Evolutionary conservation across 306 rosid species (phyloP).

Genomic region (Rosa multiflora): DNA sequence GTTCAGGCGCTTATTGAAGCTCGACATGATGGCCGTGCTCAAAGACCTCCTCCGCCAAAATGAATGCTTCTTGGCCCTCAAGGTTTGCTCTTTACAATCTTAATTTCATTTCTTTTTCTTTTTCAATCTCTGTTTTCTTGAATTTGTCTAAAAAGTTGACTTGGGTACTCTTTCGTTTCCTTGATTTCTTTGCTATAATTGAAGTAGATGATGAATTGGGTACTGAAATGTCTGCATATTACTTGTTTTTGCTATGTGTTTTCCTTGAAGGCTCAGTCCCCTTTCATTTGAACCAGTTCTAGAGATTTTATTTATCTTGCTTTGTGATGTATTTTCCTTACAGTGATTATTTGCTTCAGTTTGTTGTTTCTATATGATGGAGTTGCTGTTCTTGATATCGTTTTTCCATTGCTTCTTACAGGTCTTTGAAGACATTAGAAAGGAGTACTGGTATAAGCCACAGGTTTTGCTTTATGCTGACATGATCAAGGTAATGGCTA

Average conservation of each 20-base stretch:
- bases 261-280: background rate
- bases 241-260: background rate
- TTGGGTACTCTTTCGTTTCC: background rate
- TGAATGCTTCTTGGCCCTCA: constrained; percentile 53
- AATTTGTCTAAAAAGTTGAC: background rate
- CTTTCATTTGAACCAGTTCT: background rate
- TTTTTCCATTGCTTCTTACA: constrained; percentile 1
- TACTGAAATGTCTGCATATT: background rate
- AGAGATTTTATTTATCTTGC: background rate
- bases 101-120: background rate
- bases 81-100: constrained; percentile 29
- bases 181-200: background rate
- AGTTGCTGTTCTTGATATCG: background rate
- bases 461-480: constrained; percentile 43
- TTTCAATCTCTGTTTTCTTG: background rate
- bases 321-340: background rate
- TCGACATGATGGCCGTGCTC: constrained; percentile 54
- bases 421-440: constrained; percentile 48
- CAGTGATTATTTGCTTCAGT: background rate
- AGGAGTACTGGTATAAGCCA: constrained; percentile 48
- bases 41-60: constrained; percentile 53
- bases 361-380: background rate
- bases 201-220: background rate
- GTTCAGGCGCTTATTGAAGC: constrained; percentile 45
- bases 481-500: constrained; percentile 35